A percentile compares a stretch with the other conserved stretches of the same genome.
phyloP scores from a whole-genome alignment of 2,329 filamentous ascomycete genomes.

The Colletotrichum spaethianum region DNA sequence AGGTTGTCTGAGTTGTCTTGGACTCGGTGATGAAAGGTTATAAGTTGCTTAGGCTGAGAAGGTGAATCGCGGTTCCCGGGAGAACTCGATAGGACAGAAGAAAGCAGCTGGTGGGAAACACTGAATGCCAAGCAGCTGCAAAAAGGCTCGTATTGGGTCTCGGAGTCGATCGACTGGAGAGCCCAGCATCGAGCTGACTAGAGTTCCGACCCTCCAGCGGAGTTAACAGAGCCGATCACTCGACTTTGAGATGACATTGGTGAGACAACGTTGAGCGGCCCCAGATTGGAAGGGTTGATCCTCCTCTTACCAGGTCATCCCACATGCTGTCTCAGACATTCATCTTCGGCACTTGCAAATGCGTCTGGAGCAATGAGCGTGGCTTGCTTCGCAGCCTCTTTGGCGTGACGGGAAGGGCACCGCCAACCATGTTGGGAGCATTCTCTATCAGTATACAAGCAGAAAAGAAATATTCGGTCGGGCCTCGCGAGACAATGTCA shows the following conservation, averaged over 20 bases:
- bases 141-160: background rate
- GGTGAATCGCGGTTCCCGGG: background rate
- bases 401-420: background rate
- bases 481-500: background rate
- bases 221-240: background rate
- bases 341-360: background rate
- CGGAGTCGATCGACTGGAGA: conserved; percentile 1
- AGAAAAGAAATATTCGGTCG: background rate
- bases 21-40: background rate
- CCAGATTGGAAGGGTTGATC: background rate
- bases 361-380: background rate
- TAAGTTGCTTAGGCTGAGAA: conserved; percentile 2
- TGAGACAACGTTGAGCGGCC: conserved; percentile 1
- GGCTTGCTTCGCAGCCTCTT: background rate
- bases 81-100: background rate
- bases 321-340: background rate
- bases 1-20: background rate
- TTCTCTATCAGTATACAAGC: background rate
- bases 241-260: background rate
- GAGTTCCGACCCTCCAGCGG: conserved; percentile 15
- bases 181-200: conserved; percentile 3
- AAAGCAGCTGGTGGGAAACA: background rate
- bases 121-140: background rate
- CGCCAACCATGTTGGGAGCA: background rate
- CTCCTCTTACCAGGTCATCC: background rate